Evolutionary conservation across 257 asterid species (phyloP).

Genomic region (Fraxinus quadrangulata): DNA sequence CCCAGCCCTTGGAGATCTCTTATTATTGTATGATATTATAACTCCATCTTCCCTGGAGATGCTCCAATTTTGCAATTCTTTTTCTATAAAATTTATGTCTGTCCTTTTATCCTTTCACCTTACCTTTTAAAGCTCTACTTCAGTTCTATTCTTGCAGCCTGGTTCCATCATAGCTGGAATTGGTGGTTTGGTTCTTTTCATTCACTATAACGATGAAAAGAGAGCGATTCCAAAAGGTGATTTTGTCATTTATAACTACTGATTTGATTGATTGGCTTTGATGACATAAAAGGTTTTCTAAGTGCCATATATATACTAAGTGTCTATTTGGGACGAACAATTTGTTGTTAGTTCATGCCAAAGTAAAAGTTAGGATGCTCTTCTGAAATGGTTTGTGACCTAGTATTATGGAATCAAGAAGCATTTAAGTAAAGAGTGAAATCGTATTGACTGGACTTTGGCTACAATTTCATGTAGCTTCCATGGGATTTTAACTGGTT

Average conservation of each 20-base stretch:
- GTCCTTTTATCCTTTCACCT: constrained; percentile 17
- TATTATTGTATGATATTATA: constrained; percentile 55
- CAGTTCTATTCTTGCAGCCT: constrained; percentile 74
- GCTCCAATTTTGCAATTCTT: constrained; percentile 16
- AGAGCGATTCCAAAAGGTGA: constrained; percentile 87
- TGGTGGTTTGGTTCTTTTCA: constrained; percentile 59
- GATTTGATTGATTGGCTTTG: background rate
- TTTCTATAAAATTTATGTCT: constrained; percentile 23
- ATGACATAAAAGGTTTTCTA: constrained; percentile 1
- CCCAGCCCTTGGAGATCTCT: constrained; percentile 50
- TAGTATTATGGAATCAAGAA: background rate
- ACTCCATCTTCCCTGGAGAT: constrained; percentile 33
- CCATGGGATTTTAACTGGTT: background rate
- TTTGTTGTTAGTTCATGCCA: background rate
- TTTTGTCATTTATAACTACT: background rate
- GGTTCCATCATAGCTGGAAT: constrained; percentile 68
- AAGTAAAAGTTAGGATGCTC: background rate
- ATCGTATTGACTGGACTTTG: background rate
- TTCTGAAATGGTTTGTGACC: background rate
- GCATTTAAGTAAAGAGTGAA: background rate
- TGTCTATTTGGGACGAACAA: background rate
- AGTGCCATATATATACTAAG: background rate
- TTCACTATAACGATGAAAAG: constrained; percentile 83
- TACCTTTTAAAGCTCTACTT: constrained; percentile 34
- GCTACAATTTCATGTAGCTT: background rate